Conservation (phyloP, 768 basidiomycete species). For the Auriscalpium orientale region DNA sequence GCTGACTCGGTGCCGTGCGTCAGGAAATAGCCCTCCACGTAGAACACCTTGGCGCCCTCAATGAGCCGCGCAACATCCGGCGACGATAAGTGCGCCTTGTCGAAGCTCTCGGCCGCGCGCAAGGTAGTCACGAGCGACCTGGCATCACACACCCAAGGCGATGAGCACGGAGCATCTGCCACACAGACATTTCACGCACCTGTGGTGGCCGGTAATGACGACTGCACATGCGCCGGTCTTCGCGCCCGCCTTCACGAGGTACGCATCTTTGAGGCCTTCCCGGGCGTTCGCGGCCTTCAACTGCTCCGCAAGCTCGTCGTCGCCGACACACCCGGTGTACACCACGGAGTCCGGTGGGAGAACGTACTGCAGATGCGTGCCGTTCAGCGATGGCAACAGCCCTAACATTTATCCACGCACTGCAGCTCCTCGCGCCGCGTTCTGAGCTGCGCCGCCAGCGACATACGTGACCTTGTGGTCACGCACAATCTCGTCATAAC, state of each 20-base stretch:
- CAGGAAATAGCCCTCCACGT: constrained; percentile 84
- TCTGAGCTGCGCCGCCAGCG: constrained; percentile 95
- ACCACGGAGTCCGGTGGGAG: constrained; percentile 85
- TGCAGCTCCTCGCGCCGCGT: constrained; percentile 92
- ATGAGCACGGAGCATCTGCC: neutral
- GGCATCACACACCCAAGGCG: neutral
- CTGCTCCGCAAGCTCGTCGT: constrained; percentile 87
- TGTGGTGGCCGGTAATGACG: constrained; percentile 85
- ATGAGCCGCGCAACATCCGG: constrained; percentile 69
- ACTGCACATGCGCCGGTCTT: constrained; percentile 97
- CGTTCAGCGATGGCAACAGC: neutral
- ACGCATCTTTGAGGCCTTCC: constrained; percentile 83
- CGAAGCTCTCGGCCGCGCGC: constrained; percentile 86
- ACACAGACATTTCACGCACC: constrained; percentile 39
- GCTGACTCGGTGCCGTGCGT: constrained; percentile 66
- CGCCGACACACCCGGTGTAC: constrained; percentile 90
- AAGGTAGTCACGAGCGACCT: constrained; percentile 93
- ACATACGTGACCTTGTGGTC: constrained; percentile 80
- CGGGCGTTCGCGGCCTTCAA: constrained; percentile 85
- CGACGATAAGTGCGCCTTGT: constrained; percentile 69
- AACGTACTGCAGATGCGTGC: constrained; percentile 57
- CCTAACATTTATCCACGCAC: constrained; percentile 39
- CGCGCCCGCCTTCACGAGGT: constrained; percentile 79
- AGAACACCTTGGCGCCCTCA: constrained; percentile 77
- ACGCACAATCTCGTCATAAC: constrained; percentile 83